Conservation (phyloP, 495 filamentous ascomycete species). For the Xylaria intraflava region DNA sequence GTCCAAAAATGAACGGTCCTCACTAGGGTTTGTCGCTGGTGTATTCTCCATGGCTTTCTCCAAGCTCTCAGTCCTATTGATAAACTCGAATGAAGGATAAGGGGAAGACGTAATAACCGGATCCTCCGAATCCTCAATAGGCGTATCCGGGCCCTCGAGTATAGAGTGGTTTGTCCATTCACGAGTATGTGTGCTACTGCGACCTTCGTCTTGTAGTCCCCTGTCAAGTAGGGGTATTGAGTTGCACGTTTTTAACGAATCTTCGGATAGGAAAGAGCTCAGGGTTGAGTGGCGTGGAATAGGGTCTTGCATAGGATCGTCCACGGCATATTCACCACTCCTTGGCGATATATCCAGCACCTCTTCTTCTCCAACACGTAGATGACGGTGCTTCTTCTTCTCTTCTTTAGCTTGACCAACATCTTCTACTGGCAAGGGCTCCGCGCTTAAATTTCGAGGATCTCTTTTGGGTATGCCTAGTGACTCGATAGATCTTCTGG, state of each 20-base stretch:
- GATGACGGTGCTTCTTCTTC: conserved; percentile 42
- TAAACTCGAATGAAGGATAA: conserved; percentile 43
- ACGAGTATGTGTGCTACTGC: conserved; percentile 30
- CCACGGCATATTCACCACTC: conserved; percentile 4
- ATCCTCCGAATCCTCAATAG: conserved; percentile 24
- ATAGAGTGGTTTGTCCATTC: conserved; percentile 44
- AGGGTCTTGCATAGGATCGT: conserved; percentile 4
- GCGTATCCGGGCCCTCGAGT: conserved; percentile 32
- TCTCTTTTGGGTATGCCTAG: conserved; percentile 15
- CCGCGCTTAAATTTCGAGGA: conserved; percentile 7
- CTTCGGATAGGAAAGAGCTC: conserved; percentile 43
- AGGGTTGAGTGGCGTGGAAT: conserved; percentile 25
- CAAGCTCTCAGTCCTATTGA: conserved; percentile 41
- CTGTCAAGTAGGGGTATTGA: conserved; percentile 72
- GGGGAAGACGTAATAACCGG: conserved; percentile 19
- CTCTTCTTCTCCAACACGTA: conserved; percentile 37
- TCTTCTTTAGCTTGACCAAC: conserved; percentile 30
- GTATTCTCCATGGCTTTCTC: conserved; percentile 27
- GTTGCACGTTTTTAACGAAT: conserved; percentile 56
- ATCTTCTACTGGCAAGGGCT: conserved; percentile 9
- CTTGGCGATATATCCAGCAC: conserved; percentile 13
- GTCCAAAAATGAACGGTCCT: conserved; percentile 57
- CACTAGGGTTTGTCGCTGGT: conserved; percentile 16
- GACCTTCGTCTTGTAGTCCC: conserved; percentile 55
- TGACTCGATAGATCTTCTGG: conserved; percentile 36